phyloP scores from a whole-genome alignment of 129 eudicot genomes.

The Pulicaria dysenterica region DNA sequence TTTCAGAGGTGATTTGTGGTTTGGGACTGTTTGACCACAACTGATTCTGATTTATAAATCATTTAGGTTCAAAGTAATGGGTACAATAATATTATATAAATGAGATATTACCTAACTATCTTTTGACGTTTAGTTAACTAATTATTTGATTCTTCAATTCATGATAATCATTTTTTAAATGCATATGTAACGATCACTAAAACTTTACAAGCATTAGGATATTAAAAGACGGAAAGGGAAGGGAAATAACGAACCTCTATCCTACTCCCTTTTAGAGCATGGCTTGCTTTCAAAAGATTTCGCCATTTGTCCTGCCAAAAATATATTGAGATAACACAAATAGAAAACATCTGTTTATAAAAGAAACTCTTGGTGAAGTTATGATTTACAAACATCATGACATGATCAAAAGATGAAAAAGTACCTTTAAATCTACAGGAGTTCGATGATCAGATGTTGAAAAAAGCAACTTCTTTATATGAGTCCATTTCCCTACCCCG shows the following conservation, averaged over 20 bases:
- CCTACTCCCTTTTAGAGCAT: constrained; percentile 48
- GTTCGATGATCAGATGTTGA: constrained; percentile 81
- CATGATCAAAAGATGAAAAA: neutral
- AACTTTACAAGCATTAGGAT: neutral
- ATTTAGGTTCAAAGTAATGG: neutral
- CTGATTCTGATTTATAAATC: no score
- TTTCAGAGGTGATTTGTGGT: no score
- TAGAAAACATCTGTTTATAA: neutral
- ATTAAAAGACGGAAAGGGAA: neutral
- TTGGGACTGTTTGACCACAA: no score
- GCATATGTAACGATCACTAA: neutral
- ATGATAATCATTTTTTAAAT: neutral
- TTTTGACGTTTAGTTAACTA: neutral
- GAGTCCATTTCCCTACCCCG: constrained; percentile 92
- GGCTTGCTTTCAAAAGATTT: constrained; percentile 83
- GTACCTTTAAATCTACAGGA: constrained; percentile 87
- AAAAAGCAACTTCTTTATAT: constrained; percentile 68
- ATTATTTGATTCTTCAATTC: neutral
- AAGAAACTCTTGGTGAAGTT: neutral
- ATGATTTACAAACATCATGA: neutral
- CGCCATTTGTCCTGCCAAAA: constrained; percentile 87
- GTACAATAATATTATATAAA: neutral
- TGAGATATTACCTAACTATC: neutral
- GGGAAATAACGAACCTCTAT: constrained; percentile 45
- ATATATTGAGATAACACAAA: constrained; percentile 22